These are phyloP conservation scores for Fusarium coffeatum DNA, from an alignment of 2,329 filamentous ascomycete species.

Conservation along the genomic window DNA sequence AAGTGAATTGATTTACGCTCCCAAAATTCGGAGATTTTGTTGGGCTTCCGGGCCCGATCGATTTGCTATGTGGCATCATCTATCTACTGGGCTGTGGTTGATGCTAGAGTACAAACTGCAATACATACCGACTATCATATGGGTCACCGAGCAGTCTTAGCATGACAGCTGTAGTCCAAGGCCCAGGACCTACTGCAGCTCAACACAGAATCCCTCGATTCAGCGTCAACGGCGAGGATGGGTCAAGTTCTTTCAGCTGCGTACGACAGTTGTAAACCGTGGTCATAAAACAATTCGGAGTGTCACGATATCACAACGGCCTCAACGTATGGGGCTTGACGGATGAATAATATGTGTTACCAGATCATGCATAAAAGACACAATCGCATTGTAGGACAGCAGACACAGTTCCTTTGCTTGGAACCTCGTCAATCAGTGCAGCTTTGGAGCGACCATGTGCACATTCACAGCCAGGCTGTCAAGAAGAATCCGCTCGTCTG, in stretches of 20 bases:
- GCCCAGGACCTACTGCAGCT: slow-evolving; percentile 26
- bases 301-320: neutral
- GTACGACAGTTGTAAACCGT: neutral
- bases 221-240: slow-evolving; percentile 15
- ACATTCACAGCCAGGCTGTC: neutral
- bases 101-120: neutral
- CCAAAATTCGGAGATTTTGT: neutral
- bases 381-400: slow-evolving; percentile 7
- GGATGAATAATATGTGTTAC: slow-evolving; percentile 7
- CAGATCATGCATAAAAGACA: slow-evolving; percentile 32
- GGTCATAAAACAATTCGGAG: neutral
- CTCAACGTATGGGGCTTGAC: slow-evolving; percentile 1
- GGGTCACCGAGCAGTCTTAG: slow-evolving; percentile 16
- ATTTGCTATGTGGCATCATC: neutral
- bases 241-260: neutral
- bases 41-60: neutral
- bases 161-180: slow-evolving; percentile 9
- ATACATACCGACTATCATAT: slow-evolving; percentile 10
- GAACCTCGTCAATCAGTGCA: neutral
- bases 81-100: neutral
- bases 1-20: neutral
- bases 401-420: slow-evolving; percentile 9
- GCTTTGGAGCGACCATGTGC: slow-evolving; percentile 12
- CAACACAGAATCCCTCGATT: slow-evolving; percentile 21
- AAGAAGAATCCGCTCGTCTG: neutral